Base-by-base conservation (phyloP, 1,284 basidiomycete species). In the Fomes fomentarius region DNA sequence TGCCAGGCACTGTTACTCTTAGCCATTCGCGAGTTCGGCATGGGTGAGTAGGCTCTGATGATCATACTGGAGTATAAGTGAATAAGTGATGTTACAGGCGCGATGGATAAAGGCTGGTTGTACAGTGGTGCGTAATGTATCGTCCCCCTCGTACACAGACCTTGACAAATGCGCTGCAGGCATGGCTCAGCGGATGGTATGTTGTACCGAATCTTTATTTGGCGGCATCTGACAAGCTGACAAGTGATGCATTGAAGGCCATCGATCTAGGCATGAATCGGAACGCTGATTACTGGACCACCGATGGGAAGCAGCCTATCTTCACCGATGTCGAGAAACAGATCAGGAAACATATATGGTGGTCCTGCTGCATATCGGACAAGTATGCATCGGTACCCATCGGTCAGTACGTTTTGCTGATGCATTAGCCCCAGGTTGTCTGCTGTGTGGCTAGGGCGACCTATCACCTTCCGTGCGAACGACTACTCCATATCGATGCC, bases 191-290 rank as follows among this genome's bases (percentile, higher is more conserved):
- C 79, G 89, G 38, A 91, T 91, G 87, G 88, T 89, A 60, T 34
- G 71, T 15, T 4, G 15, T 30, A 28, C 17, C 22, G 37, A 30
- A n/a, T n/a, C n/a, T n/a, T n/a, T n/a, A n/a, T n/a, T n/a, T n/a
- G n/a, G n/a, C n/a, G n/a, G n/a, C n/a, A n/a, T 48, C 44, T 24
- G 38, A 28, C 1, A 8, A 38, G 22, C 19, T 22, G 35, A 9
- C n/a, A 9, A 41, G 19, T 31, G 34, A 25, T 34, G 19, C 44
- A 41, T 51, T 58, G 53, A 53, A 93, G 91, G 92, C 92, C 0
- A 81, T 89, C 61, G 93, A 94, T 68, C 74, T 94, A 21, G 92
- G 92, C 21, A 75, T 94, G 54, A 92, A 94, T 66, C 87, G 89
- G 34, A 85, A 91, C 62, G 83, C 91, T 12, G 84, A 89, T 37